phyloP scores from a whole-genome alignment of 2,329 filamentous ascomycete genomes.

The Ceratocystis variospora region DNA sequence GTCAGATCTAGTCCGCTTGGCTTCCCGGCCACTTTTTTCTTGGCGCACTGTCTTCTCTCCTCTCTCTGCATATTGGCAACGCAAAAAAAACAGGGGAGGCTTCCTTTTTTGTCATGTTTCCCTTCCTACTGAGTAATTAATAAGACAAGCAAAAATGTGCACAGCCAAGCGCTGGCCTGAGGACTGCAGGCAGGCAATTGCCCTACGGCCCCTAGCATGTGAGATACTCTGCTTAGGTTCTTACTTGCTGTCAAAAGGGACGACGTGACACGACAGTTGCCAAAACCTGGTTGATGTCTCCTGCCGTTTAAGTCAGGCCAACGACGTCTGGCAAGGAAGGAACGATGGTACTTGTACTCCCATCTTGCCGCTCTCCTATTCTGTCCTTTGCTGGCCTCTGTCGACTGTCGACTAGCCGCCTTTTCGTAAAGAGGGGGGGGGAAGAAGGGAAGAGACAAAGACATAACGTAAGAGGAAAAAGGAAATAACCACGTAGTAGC shows the following conservation, averaged over 20 bases:
- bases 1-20: not conserved
- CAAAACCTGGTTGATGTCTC: not conserved
- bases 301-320: not conserved
- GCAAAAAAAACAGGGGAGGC: not conserved
- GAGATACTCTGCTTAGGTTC: not conserved
- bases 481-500: not conserved
- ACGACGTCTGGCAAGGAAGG: not conserved
- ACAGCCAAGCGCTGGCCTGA: not conserved
- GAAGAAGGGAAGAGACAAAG: not conserved
- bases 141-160: not conserved
- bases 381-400: not conserved
- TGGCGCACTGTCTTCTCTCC: slow-evolving; percentile 2
- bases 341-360: not conserved
- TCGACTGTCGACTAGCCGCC: no score
- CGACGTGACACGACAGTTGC: not conserved
- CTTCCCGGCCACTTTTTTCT: not conserved
- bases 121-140: not conserved
- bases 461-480: not conserved
- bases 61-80: not conserved
- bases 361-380: not conserved
- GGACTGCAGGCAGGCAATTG: not conserved
- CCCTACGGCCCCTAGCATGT: not conserved
- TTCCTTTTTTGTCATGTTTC: not conserved
- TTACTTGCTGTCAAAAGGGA: not conserved
- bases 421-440: no score